These are phyloP conservation scores for Bidens hawaiensis DNA, from an alignment of 140 eudicot genomes.

Conservation along the genomic window DNA sequence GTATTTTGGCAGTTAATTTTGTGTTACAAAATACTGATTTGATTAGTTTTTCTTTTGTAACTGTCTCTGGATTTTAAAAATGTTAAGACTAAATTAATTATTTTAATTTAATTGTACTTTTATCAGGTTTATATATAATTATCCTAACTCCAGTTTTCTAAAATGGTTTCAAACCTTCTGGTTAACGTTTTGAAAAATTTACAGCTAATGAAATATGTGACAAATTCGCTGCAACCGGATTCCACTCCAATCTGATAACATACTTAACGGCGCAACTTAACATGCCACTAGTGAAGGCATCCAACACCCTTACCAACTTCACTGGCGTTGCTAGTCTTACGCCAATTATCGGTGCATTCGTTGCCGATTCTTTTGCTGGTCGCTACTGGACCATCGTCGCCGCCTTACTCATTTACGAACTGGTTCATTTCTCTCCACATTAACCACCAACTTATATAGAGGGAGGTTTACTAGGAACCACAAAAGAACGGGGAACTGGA, in stretches of 20 bases:
- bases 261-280: slow-evolving; percentile 61
- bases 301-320: slow-evolving; percentile 68
- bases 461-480: no score
- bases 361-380: slow-evolving; percentile 73
- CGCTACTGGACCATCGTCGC: slow-evolving; percentile 62
- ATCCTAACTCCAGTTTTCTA: no score
- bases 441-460: background rate
- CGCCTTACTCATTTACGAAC: slow-evolving; percentile 49
- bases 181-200: slow-evolving; percentile 2
- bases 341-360: slow-evolving; percentile 60
- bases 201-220: slow-evolving; percentile 83
- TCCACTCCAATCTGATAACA: slow-evolving; percentile 69
- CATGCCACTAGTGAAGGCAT: slow-evolving; percentile 71
- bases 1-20: no score
- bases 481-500: no score
- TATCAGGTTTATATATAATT: no score
- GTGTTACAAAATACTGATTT: no score
- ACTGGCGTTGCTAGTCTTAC: slow-evolving; percentile 51
- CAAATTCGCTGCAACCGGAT: slow-evolving; percentile 63
- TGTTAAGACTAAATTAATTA: no score
- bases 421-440: slow-evolving; percentile 34
- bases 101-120: no score
- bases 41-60: no score
- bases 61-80: no score
- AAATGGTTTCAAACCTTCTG: background rate